Evolutionary conservation across 1,284 basidiomycete species (phyloP).

Genomic region (Ceratobasidium sp.): DNA sequence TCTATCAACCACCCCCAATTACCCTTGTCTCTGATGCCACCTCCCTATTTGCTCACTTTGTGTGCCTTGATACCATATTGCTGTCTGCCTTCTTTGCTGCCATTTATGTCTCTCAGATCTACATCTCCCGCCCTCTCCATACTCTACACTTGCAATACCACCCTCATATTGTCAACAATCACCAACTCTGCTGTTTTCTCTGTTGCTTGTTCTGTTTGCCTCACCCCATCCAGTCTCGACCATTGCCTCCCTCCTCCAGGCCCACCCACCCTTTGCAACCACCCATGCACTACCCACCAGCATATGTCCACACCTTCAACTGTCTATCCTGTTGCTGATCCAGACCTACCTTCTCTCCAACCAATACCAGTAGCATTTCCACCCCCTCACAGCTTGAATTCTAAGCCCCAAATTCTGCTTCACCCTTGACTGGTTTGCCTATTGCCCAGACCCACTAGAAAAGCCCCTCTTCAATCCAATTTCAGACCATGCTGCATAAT

Average conservation of each 20-base stretch:
- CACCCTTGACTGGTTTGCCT: too few species aligned
- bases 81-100: slow-evolving; percentile 9
- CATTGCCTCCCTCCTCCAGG: neutral
- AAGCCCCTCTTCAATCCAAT: too few species aligned
- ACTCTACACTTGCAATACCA: slow-evolving; percentile 3
- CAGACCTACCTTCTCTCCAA: too few species aligned
- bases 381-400: too few species aligned
- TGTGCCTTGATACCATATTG: slow-evolving; percentile 29
- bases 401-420: too few species aligned
- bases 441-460: too few species aligned
- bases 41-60: slow-evolving; percentile 32
- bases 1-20: too few species aligned
- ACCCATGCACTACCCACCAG: slow-evolving; percentile 16
- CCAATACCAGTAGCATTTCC: too few species aligned
- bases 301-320: slow-evolving; percentile 24
- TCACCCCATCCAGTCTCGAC: neutral
- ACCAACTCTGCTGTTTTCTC: neutral
- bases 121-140: neutral
- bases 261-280: neutral
- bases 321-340: neutral
- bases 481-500: too few species aligned
- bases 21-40: too few species aligned
- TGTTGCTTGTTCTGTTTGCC: neutral
- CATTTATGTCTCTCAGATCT: slow-evolving; percentile 27
- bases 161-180: slow-evolving; percentile 17